Evolutionary conservation across 2,329 filamentous ascomycete species (phyloP).

Genomic region (Fusarium oxysporum): DNA sequence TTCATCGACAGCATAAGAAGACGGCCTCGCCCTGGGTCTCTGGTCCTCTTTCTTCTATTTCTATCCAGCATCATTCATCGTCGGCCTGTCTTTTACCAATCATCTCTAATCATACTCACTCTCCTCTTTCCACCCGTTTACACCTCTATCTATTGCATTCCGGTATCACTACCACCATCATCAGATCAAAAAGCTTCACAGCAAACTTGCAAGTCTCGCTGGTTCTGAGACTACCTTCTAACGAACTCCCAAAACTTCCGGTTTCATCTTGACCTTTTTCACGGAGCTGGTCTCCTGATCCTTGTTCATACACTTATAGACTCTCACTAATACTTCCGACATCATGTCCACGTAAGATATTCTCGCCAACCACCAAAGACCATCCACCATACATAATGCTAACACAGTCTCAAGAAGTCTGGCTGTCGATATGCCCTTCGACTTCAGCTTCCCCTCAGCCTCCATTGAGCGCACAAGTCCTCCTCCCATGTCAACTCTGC

Average conservation of each 20-base stretch:
- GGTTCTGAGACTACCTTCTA: conserved; percentile 6
- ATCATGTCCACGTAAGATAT: conserved; percentile 53
- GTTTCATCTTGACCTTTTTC: conserved; percentile 20
- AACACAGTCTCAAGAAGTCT: conserved; percentile 58
- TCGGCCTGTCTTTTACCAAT: conserved; percentile 45
- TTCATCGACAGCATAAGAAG: conserved; percentile 43
- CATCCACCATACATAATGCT: conserved; percentile 22
- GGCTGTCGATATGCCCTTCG: conserved; percentile 71
- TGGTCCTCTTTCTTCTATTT: conserved; percentile 7
- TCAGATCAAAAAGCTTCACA: conserved; percentile 38
- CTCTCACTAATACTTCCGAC: conserved; percentile 38
- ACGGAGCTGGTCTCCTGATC: conserved; percentile 43
- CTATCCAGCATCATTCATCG: conserved; percentile 22
- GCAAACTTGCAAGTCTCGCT: conserved; percentile 16
- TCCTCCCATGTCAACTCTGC: conserved; percentile 54
- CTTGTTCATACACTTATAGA: conserved; percentile 33
- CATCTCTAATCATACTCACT: conserved; percentile 25
- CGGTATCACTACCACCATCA: conserved; percentile 37
- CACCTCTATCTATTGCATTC: conserved; percentile 25
- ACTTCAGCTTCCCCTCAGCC: conserved; percentile 65
- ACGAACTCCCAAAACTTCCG: conserved; percentile 14
- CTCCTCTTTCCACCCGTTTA: not conserved
- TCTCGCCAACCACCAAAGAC: not conserved
- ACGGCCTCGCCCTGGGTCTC: conserved; percentile 46
- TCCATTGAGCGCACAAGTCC: conserved; percentile 49